These are phyloP conservation scores for Lathyrus sativus DNA, from an alignment of 306 rosid species.

Conservation along the genomic window DNA sequence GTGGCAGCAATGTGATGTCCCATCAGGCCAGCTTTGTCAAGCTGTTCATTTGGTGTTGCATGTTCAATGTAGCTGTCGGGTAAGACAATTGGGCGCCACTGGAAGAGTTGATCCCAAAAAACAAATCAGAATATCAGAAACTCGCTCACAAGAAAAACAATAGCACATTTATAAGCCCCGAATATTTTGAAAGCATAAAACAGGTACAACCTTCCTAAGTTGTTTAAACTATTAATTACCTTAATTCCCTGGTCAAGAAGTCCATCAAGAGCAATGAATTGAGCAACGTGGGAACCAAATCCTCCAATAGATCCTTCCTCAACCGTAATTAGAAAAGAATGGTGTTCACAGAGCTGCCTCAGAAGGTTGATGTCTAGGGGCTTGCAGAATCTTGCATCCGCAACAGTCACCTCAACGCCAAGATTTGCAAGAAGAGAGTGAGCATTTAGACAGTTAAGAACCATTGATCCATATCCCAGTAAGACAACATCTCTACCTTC, in stretches of 20 bases:
- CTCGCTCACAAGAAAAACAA: conserved; percentile 8
- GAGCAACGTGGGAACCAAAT: conserved; percentile 93
- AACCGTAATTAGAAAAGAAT: conserved; percentile 78
- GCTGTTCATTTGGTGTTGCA: conserved; percentile 80
- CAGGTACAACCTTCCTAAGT: background rate
- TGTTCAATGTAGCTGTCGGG: conserved; percentile 88
- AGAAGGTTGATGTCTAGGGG: conserved; percentile 87
- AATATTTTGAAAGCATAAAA: conserved; percentile 18
- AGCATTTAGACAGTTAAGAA: conserved; percentile 87
- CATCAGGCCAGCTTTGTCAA: conserved; percentile 73
- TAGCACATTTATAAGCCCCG: background rate
- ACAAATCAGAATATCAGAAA: conserved; percentile 24
- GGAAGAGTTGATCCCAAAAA: conserved; percentile 29
- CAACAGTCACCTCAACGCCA: conserved; percentile 88
- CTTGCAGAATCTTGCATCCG: conserved; percentile 98
- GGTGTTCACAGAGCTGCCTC: conserved; percentile 76
- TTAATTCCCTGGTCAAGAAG: conserved; percentile 73
- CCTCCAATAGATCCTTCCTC: conserved; percentile 98
- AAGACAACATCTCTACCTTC: conserved; percentile 88
- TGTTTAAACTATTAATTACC: conserved; percentile 50
- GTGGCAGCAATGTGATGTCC: conserved; percentile 94
- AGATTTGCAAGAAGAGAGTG: conserved; percentile 75
- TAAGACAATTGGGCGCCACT: conserved; percentile 93
- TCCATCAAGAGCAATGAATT: conserved; percentile 85
- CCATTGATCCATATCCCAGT: conserved; percentile 96